A percentile compares a stretch with the other conserved stretches of the same genome.
phyloP scores from a whole-genome alignment of 2,329 filamentous ascomycete genomes.

The Ambrosiella cleistominuta region DNA sequence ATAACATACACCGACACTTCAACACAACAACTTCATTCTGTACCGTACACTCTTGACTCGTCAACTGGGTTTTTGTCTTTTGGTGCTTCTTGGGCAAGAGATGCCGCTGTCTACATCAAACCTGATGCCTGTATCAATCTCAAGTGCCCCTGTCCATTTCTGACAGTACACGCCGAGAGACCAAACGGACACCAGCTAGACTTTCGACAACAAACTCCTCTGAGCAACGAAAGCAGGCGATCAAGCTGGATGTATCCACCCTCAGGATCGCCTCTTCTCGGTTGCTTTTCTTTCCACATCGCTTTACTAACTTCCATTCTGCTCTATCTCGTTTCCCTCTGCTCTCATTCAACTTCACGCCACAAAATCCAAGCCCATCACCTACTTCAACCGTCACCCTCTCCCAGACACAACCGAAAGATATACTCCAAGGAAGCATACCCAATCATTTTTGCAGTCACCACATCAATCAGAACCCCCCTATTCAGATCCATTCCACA shows the following conservation, averaged over 20 bases:
- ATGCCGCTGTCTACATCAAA: background rate
- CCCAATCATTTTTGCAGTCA: background rate
- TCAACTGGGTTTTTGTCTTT: slow-evolving; percentile 7
- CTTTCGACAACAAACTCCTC: background rate
- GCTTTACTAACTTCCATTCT: slow-evolving; percentile 1
- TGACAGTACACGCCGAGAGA: background rate
- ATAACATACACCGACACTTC: background rate
- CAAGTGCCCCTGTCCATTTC: no score
- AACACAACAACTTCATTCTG: background rate
- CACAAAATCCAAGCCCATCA: background rate
- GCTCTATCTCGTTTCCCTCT: slow-evolving; percentile 5
- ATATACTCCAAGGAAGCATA: background rate
- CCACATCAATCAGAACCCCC: background rate
- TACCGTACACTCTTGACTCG: slow-evolving; percentile 2
- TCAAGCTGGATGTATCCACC: no score
- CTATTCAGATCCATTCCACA: background rate
- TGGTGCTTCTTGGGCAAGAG: background rate
- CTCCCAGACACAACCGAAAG: background rate
- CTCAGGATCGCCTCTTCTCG: background rate
- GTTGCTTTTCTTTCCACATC: slow-evolving; percentile 1
- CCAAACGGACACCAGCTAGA: background rate
- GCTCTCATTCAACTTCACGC: background rate
- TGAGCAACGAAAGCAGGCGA: no score
- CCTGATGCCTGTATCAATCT: background rate
- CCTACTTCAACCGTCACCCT: background rate